Percentiles rank a stretch among this genome's conserved stretches.
phyloP scores from a whole-genome alignment of 2,329 filamentous ascomycete genomes.

The Celoporthe dispersa region DNA sequence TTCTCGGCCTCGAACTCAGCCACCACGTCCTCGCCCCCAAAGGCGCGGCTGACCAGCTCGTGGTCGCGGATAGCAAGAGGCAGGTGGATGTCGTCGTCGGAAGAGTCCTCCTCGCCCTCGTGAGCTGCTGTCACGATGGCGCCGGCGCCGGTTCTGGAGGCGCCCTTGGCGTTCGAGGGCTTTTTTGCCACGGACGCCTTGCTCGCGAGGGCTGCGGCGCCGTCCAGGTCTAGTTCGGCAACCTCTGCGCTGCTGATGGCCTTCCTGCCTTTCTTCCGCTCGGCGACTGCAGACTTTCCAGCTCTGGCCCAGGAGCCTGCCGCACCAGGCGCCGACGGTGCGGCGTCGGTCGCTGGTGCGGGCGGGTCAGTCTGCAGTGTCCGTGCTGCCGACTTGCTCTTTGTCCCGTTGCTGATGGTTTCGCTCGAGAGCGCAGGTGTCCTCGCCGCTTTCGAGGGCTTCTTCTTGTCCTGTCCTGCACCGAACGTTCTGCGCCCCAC shows the following conservation, averaged over 20 bases:
- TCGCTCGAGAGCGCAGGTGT: not conserved
- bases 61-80: slow-evolving; percentile 64
- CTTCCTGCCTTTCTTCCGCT: slow-evolving; percentile 43
- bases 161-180: slow-evolving; percentile 32
- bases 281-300: slow-evolving; percentile 30
- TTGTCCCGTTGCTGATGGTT: slow-evolving; percentile 26
- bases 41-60: slow-evolving; percentile 78
- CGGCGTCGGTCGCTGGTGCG: not conserved
- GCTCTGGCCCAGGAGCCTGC: slow-evolving; percentile 49
- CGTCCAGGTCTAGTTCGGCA: slow-evolving; percentile 47
- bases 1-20: slow-evolving; percentile 84
- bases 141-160: slow-evolving; percentile 27
- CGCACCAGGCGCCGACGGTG: slow-evolving; percentile 35
- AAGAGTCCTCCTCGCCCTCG: slow-evolving; percentile 39
- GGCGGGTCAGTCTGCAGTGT: not conserved
- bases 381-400: slow-evolving; percentile 10
- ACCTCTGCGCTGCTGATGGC: slow-evolving; percentile 34
- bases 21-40: slow-evolving; percentile 85
- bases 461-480: slow-evolving; percentile 43
- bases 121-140: slow-evolving; percentile 22
- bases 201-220: slow-evolving; percentile 37
- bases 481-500: slow-evolving; percentile 75
- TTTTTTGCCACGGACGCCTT: slow-evolving; percentile 22
- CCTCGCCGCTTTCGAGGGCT: slow-evolving; percentile 38
- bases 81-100: slow-evolving; percentile 55